Base-by-base conservation (phyloP, 169 alveolate species). In the Amoebophrya sp. region DNA sequence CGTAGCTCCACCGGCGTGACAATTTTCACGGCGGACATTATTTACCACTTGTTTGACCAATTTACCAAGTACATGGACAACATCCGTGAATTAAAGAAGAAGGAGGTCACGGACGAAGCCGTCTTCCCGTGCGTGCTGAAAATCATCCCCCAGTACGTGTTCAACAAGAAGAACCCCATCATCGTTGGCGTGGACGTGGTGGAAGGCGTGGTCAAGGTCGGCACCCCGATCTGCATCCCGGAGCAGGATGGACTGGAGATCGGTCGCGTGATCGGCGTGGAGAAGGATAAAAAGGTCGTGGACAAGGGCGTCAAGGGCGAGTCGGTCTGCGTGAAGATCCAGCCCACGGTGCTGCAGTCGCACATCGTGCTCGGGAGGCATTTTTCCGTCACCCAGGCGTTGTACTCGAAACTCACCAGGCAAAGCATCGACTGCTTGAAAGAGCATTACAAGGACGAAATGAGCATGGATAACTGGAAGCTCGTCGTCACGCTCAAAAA, bases 11-110 rank as follows among this genome's bases (percentile, higher is more conserved):
- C 39, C 77, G 99, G 98, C 32, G 99, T 99, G 38, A 98, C 96
- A 92, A 98, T 98, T 55, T 97, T 98, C 96, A 96, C 98, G 38
- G 99, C 99, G 55, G 99, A 99, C 92, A 98, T 99, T 93, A 99
- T 99, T 88, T 99, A 99, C 96, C 99, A 99, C 94, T 97, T 99
- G 91, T 97, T 98, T 92, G 99, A 98, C 96, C 96, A 96, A 91
- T 99, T 98, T 94, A 97, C 98, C 12, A 97, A 95, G 77, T 98
- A 98, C 95, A 96, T 97, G 93, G 95, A 97, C 93, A 97, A 97
- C 93, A 94, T 97, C 89, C 97, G 96, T 92, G 98, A 97, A 90
- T 98, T 97, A 96, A 97, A 95, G 94, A 97, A 95, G 77, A 91
- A 89, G 91, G 95, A 90, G 53, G 92, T 77, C n/a, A 89, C 91